phyloP scores from a whole-genome alignment of 148 eudicot genomes.

The Spergularia marina region DNA sequence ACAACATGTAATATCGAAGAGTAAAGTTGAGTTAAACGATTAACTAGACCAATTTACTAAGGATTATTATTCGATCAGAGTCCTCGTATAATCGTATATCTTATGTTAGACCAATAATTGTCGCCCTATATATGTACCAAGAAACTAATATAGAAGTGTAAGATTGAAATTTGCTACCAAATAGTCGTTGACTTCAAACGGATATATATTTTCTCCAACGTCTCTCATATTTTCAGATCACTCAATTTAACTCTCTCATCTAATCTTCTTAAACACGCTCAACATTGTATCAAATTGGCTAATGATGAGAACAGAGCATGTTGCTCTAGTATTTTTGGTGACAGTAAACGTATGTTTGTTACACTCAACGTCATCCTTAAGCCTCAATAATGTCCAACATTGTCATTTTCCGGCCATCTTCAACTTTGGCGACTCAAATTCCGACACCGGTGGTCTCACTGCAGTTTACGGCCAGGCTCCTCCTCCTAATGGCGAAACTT shows the following conservation, averaged over 20 bases:
- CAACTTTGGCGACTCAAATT: slow-evolving; percentile 92
- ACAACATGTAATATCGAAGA: no score
- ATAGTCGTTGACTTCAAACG: no score
- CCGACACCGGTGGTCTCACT: slow-evolving; percentile 89
- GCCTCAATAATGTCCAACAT: neutral
- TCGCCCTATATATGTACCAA: no score
- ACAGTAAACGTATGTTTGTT: neutral
- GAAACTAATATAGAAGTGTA: no score
- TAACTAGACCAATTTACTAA: no score
- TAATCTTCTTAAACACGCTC: neutral
- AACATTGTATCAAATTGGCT: neutral
- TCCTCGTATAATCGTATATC: no score
- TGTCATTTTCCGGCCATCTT: slow-evolving; percentile 74
- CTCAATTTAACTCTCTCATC: neutral
- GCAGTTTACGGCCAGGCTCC: slow-evolving; percentile 67
- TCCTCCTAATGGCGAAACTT: slow-evolving; percentile 65
- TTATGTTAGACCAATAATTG: no score
- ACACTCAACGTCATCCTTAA: neutral
- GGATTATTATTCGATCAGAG: no score
- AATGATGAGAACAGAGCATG: neutral
- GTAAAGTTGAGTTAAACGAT: no score
- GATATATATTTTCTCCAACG: no score
- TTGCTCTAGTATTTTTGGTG: neutral
- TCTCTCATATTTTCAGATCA: neutral
- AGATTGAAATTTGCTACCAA: no score